phyloP scores from a whole-genome alignment of 2,329 filamentous ascomycete genomes.

The Onygenales sp. region DNA sequence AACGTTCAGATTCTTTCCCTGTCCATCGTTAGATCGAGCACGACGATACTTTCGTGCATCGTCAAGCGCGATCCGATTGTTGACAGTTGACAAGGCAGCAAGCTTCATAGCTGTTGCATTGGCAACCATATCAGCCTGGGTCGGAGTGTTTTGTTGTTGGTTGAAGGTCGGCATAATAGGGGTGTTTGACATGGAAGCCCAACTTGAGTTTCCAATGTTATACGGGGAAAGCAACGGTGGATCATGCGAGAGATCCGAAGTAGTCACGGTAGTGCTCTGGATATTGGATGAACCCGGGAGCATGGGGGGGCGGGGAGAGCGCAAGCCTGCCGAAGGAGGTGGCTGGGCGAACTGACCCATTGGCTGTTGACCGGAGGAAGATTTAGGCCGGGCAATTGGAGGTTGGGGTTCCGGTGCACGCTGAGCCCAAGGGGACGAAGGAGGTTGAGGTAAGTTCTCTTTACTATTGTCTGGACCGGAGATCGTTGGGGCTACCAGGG shows the following conservation, averaged over 20 bases:
- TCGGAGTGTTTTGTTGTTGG: conserved; percentile 38
- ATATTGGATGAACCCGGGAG: conserved; percentile 56
- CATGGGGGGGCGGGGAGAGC: conserved; percentile 68
- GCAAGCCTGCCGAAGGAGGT: conserved; percentile 62
- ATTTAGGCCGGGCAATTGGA: conserved; percentile 60
- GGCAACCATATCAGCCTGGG: conserved; percentile 93
- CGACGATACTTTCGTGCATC: conserved; percentile 95
- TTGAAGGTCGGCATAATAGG: conserved; percentile 87
- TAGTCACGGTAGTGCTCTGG: conserved; percentile 72
- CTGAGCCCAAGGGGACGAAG: conserved; percentile 72
- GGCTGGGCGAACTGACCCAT: conserved; percentile 96
- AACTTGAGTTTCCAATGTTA: conserved; percentile 73
- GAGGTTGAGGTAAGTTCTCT: conserved; percentile 52
- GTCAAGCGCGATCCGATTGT: conserved; percentile 93
- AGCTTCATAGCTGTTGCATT: conserved; percentile 99
- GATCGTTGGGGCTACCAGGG: conserved; percentile 66
- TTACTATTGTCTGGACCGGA: conserved; percentile 55
- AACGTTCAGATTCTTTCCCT: conserved; percentile 30
- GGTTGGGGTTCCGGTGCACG: conserved; percentile 41
- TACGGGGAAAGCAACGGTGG: conserved; percentile 78
- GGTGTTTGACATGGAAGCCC: conserved; percentile 97
- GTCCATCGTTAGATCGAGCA: conserved; percentile 75
- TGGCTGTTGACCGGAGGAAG: conserved; percentile 62
- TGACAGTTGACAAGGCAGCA: conserved; percentile 90
- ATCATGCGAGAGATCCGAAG: conserved; percentile 59